Evolutionary conservation across 108 stramenopile species (phyloP), one percentile per base, ranked within the genome.

Genomic region (Pseudonitzschia delicatissima): DNA sequence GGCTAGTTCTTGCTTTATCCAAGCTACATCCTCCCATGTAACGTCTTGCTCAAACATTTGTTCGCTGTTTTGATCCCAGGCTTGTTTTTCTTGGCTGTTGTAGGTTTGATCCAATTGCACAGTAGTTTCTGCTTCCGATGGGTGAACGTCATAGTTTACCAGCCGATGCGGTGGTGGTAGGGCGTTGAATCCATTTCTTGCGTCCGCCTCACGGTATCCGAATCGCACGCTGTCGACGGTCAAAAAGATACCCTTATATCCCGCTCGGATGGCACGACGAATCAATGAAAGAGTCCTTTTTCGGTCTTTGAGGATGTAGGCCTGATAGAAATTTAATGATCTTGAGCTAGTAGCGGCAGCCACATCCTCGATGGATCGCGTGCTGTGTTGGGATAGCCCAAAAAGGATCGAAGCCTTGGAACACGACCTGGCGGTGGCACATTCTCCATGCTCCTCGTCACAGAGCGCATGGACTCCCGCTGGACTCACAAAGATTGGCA

Each of bases 21-120:
- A 96, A 13, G 47, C 57, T 20, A 97, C 84, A 53, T 95, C 94
- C 20, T 93, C 74, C 97, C 97, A 96, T 6, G 84, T 67, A 15
- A 85, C 68, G 65, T 87, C 76, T 52, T 82, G 78, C 58, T 89
- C 86, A 82, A 92, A 87, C 39, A 92, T 50, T 52, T 72, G 80
- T 45, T 92, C 91, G 12, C 82, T 80, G 61, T 92, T 92, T 74
- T 92, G 91, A 80, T 92, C 91, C 91, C 91, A 92, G 37, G 91
- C 79, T 60, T 78, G 68, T 7, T 78, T 53, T 65, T 82, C 69
- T 52, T 84, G 58, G 21, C 73, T 79, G 68, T 80, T 81, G 67
- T 91, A 91, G 9, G 85, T 87, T 68, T 74, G 23, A 25, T 74
- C 69, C 53, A 71, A 51, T 3, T 25, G n/a, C 21, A 5, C 13